Evolutionary conservation across 768 basidiomycete genomes (phyloP), one percentile per base, ranked within the genome.

Genomic region (Lentinus brumalis): DNA sequence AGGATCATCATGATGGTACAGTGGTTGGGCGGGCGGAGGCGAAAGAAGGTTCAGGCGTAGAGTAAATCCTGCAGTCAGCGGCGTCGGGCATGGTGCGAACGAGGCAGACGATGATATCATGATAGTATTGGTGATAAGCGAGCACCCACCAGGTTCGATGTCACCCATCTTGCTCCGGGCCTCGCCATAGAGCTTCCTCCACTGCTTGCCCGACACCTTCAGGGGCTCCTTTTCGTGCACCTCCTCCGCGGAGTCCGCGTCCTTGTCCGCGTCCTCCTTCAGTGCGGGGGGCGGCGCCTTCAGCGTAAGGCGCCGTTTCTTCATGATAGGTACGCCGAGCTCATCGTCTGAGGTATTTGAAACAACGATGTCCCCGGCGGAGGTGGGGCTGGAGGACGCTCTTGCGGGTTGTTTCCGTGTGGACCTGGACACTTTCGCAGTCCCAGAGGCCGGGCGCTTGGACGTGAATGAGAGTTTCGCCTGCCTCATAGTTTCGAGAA

Each of bases 121-220:
- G 21, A 26, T 26, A 26, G 21, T 26, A 26, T 26, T 26, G 21
- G 21, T 26, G 21, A 26, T 26, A 26, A 26, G 21, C 21, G 21
- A 26, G 40, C n/a, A 79, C 88, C 76, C 69, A 94, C 92, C 83
- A 9, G 88, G 81, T 50, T 78, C 67, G 38, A 83, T 57, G 56
- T 82, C 62, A 0, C 84, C 87, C 82, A 86, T 88, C 67, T 79
- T 82, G 44, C 69, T 67, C 64, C 76, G 79, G 4, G 82, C 81
- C 41, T 77, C 76, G 29, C 69, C 76, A 69, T 81, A 80, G 18
- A 85, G 74, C 53, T 77, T 77, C n/a, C 73, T 75, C 77, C 85
- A 92, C 53, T 61, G 53, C 58, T 50, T 64, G 49, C 64, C 62
- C 18, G 41, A 26, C 21, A 47, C 14, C 32, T 55, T 40, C 32